Base-by-base conservation (phyloP, 176 grass and related monocot species). In the Oryza coarctata region DNA sequence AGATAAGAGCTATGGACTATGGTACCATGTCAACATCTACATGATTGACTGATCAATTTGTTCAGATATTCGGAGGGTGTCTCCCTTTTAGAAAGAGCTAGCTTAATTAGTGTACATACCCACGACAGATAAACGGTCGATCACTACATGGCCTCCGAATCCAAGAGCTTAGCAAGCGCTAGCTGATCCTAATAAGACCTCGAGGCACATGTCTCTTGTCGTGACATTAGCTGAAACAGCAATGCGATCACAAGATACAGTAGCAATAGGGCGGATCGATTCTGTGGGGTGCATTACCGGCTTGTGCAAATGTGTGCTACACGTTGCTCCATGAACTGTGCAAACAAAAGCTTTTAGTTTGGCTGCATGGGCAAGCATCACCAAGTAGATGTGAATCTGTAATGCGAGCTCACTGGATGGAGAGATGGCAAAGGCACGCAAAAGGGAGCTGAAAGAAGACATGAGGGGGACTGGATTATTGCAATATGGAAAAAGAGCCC, bases 401-500 rank as follows among this genome's bases (percentile, higher is more conserved):
- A n/a, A n/a, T 33, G 32, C 44, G 12, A 47, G 44, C 12, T 47
- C 20, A 0, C 22, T 55, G 18, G 50, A 55, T 22, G 50, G 0
- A 55, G 47, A 50, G 50, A 4, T 55, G n/a, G n/a, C n/a, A 60
- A 60, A 60, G 9, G 55, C 7, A 60, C 7, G n/a, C 2, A 18
- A 13, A 22, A 35, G 50, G 18, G 14, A 17, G 4, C 22, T 8
- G 20, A 32, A 25, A 60, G 7, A 11, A 60, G 49, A 60, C 38
- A 40, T 7, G 64, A 27, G 6, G 12, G 30, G 31, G 55, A 25
- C 55, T 25, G 55, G 52, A 23, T 58, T 58, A 38, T 17, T 31
- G 35, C 26, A 73, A 73, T 74, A 49, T 52, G 14, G 41, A 55
- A 83, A 74, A 18, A 27, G 27, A 74, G 64, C 30, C 39, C 40